Evolutionary conservation across 305 asterid genomes (phyloP).

Genomic region (Solanum hybrid): DNA sequence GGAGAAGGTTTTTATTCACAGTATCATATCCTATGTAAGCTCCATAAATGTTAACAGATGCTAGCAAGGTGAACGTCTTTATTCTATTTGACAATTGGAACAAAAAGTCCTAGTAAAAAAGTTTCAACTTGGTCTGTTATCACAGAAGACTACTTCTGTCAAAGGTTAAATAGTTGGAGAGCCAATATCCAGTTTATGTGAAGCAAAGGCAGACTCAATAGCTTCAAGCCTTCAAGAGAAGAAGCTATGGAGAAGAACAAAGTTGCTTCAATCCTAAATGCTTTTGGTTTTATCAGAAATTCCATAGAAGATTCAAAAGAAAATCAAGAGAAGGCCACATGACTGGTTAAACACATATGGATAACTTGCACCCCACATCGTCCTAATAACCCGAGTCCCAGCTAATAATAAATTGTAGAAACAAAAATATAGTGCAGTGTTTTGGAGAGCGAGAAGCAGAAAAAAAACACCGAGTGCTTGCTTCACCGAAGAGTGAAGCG

Average conservation of each 20-base stretch:
- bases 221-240: not conserved
- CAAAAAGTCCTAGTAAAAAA: not conserved
- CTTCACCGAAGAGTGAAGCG: too few relatives aligned
- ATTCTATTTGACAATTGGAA: not conserved
- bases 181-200: not conserved
- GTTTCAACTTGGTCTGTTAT: not conserved
- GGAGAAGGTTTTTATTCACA: not conserved
- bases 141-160: not conserved
- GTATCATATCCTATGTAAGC: not conserved
- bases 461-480: too few relatives aligned
- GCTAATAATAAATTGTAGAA: too few relatives aligned
- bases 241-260: not conserved
- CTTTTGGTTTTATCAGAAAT: not conserved
- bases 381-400: too few relatives aligned
- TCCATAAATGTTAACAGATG: not conserved
- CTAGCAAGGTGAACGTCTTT: not conserved
- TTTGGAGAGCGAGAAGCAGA: too few relatives aligned
- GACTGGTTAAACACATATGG: not conserved
- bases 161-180: not conserved
- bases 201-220: not conserved
- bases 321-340: not conserved
- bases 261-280: not conserved
- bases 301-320: not conserved
- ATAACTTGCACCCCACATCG: not conserved
- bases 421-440: too few relatives aligned